Evolutionary conservation across 768 basidiomycete species (phyloP), one percentile per base, ranked within the genome.

Genomic region (Rickenella mellea): DNA sequence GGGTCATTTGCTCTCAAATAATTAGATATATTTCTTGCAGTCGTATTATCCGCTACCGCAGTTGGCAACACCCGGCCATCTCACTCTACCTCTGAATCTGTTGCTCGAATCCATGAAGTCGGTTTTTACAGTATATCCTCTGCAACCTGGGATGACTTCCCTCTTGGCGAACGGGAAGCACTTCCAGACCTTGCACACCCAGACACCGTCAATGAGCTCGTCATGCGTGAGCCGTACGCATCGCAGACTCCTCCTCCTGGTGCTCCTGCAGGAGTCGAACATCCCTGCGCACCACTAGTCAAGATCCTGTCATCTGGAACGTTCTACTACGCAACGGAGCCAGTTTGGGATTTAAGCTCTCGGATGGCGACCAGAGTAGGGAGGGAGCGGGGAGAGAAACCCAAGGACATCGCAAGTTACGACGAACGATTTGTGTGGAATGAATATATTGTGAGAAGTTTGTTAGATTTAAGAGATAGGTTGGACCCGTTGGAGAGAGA

Each of bases 381-480:
- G 45, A 66, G 76, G 57, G 71, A 73, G 51, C 61, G 57, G 41
- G 29, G 38, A 45, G 21, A 11, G 29, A 32, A 42, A 35, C 56
- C 59, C 29, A 65, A 64, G 47, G 78, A 85, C 51, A 56, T 72
- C 7, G 69, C 66, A 19, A 64, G 69, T n/a, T 89, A 81, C 51
- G 89, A 93, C 56, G 79, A 80, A 41, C 75, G 87, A 39, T 94
- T 93, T 56, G 76, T 98, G 10, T 99, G 94, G 94, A 99, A 99
- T 56, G 82, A 86, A 51, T 93, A 82, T 52, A 80, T 98, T 41
- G 74, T 93, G 33, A 72, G 80, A 31, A 87, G 89, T 53, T 64
- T 98, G 41, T 72, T 98, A 27, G 83, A 90, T 53, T 98, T 97
- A 61, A 69, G 96, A 39, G 79, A 83, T 40, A 69, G 83, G 35